Base-by-base conservation (phyloP, 140 eudicot species). In the Cichorium intybus region DNA sequence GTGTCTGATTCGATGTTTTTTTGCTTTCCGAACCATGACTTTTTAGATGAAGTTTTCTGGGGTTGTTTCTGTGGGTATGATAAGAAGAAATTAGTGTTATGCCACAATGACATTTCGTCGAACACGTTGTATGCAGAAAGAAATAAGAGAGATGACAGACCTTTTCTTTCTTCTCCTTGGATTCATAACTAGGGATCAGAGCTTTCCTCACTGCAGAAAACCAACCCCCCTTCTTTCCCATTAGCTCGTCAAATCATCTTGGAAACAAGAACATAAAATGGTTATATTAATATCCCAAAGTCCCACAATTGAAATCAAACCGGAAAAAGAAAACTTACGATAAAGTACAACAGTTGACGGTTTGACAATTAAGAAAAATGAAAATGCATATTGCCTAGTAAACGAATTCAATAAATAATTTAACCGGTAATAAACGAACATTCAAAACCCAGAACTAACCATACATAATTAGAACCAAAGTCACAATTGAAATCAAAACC, bases 211-310 rank as follows among this genome's bases (percentile, higher is more conserved):
- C 86, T 66, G 90, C 84, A 77, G 90, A 80, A 62, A 84, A 56
- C 90, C 90, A 84, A 20, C 84, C 74, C 74, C 85, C 89, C 48
- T 77, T 84, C 87, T 84, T 84, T 75, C 86, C 86, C 86, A 80
- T 84, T 74, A 65, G 67, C 84, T 66, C 56, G 34, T 69, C 62
- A 71, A 66, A 60, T 80, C 83, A 80, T 78, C 86, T 77, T 35
- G 20, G 7, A 50, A 76, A 34, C 27, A 55, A 47, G 24, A 20
- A 39, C 49, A 60, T 22, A 31, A 58, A 60, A 24, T 7, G 33
- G 26, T 27, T 35, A 62, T 60, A 24, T 78, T 53, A 26, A 51
- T 27, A 56, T 22, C 39, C 7, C 62, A 24, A 52, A 52, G 24
- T 24, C 55, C 29, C 52, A 41, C 52, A 41, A 43, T 7, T 20